phyloP scores from a whole-genome alignment of 495 filamentous ascomycete genomes.

The Geopyxis carbonaria region DNA sequence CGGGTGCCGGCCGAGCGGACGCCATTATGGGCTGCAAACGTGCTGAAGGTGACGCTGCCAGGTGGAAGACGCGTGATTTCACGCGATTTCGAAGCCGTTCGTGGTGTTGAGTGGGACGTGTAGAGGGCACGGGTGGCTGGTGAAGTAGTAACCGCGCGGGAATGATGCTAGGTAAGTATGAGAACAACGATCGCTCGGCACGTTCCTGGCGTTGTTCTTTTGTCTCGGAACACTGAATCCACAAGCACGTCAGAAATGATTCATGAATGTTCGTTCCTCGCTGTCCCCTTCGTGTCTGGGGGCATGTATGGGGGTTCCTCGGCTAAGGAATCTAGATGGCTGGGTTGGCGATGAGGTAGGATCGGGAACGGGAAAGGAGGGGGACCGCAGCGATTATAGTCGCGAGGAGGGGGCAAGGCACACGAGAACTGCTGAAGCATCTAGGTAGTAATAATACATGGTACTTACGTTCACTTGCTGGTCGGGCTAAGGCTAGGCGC shows the following conservation, averaged over 20 bases:
- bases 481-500: neutral
- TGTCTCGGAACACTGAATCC: too few relatives aligned
- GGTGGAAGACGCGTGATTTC: neutral
- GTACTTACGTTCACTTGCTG: neutral
- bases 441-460: neutral
- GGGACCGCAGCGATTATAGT: neutral
- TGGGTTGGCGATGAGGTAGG: neutral
- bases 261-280: too few relatives aligned
- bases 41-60: neutral
- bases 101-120: neutral
- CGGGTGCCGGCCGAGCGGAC: constrained; percentile 19
- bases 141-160: neutral
- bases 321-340: neutral
- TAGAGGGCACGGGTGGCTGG: neutral
- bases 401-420: neutral
- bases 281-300: neutral
- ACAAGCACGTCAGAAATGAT: too few relatives aligned
- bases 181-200: neutral
- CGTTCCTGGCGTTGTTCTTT: too few relatives aligned
- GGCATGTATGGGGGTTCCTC: neutral
- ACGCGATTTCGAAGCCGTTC: neutral
- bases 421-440: neutral
- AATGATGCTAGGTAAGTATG: neutral
- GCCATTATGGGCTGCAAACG: constrained; percentile 9
- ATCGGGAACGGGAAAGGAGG: neutral